Percentiles rank a stretch among this genome's conserved stretches.
These are phyloP conservation scores for Claviceps pazoutovae DNA, from an alignment of 2,329 filamentous ascomycete genomes.

Conservation along the genomic window DNA sequence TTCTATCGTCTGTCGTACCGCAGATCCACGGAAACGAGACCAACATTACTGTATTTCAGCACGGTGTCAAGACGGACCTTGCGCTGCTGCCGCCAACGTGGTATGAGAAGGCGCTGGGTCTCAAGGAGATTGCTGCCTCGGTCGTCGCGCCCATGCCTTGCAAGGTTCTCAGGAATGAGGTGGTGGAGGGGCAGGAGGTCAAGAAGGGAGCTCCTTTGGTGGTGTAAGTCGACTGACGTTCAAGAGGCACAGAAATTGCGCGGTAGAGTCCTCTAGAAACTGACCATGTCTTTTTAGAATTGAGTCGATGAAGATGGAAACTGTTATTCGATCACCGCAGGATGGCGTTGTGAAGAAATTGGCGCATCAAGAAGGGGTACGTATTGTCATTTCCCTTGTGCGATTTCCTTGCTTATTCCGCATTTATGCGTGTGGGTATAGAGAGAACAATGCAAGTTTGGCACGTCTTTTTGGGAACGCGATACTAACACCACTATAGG, in stretches of 20 bases:
- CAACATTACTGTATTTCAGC: conserved; percentile 65
- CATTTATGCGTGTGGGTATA: no score
- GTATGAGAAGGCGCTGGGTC: conserved; percentile 76
- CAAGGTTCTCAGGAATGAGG: conserved; percentile 84
- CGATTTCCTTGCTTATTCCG: no score
- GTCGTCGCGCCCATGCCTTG: conserved; percentile 94
- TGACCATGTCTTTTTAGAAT: conserved; percentile 32
- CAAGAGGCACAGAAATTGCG: neutral
- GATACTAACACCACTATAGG: conserved; percentile 26
- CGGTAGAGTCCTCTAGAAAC: neutral
- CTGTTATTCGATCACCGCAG: conserved; percentile 65
- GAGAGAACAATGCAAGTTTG: neutral
- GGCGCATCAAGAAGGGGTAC: conserved; percentile 61
- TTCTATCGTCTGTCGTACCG: conserved; percentile 64
- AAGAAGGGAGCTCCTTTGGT: conserved; percentile 78
- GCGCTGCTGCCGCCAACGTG: conserved; percentile 52
- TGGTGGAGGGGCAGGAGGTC: conserved; percentile 66
- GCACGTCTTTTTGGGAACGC: no score
- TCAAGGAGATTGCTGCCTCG: conserved; percentile 67
- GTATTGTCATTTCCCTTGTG: conserved; percentile 14
- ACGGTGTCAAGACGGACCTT: conserved; percentile 45
- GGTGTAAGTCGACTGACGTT: conserved; percentile 39
- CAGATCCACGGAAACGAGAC: conserved; percentile 38
- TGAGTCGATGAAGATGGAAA: conserved; percentile 87
- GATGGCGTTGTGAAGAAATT: conserved; percentile 57